A percentile compares a stretch with the other conserved stretches of the same genome.
These are phyloP conservation scores for Penicillium sp. DNA, from an alignment of 2,329 filamentous ascomycete genomes.

Conservation along the genomic window DNA sequence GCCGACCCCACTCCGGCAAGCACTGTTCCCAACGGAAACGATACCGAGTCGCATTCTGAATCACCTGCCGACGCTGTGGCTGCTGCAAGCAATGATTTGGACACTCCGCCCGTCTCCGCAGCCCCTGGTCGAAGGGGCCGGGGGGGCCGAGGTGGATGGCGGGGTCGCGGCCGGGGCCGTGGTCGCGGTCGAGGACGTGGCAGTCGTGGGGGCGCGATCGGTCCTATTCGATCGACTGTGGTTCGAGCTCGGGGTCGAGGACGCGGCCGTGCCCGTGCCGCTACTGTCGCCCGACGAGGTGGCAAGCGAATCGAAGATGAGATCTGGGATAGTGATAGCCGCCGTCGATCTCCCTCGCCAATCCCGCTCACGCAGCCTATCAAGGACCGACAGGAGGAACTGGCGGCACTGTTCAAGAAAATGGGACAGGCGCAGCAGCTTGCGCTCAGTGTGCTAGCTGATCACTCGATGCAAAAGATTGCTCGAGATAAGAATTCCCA, in stretches of 20 bases:
- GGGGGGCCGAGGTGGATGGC: constrained; percentile 17
- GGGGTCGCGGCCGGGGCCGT: constrained; percentile 33
- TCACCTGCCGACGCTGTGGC: constrained; percentile 19
- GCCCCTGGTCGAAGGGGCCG: constrained; percentile 9
- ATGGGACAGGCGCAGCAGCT: constrained; percentile 43
- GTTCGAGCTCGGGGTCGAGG: constrained; percentile 26
- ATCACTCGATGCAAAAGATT: constrained; percentile 39
- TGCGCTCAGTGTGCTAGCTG: constrained; percentile 41
- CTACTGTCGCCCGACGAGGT: constrained; percentile 17
- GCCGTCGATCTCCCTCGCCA: constrained; percentile 36
- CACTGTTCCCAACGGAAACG: constrained; percentile 23
- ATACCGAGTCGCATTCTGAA: constrained; percentile 18
- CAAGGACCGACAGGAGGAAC: constrained; percentile 42
- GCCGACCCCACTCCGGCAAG: constrained; percentile 20
- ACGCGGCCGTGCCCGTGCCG: constrained; percentile 30
- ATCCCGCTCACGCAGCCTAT: constrained; percentile 38
- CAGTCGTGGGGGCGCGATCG: constrained; percentile 30
- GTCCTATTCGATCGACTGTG: constrained; percentile 14
- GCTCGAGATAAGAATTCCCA: constrained; percentile 43
- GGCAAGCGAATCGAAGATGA: constrained; percentile 26
- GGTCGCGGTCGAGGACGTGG: constrained; percentile 35
- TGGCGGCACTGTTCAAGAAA: constrained; percentile 43
- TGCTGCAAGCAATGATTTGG: constrained; percentile 2
- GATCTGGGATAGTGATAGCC: constrained; percentile 31
- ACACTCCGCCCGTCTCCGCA: neutral